These are phyloP conservation scores for Fusarium temperatum DNA, from an alignment of 2,329 filamentous ascomycete species.

Conservation along the genomic window DNA sequence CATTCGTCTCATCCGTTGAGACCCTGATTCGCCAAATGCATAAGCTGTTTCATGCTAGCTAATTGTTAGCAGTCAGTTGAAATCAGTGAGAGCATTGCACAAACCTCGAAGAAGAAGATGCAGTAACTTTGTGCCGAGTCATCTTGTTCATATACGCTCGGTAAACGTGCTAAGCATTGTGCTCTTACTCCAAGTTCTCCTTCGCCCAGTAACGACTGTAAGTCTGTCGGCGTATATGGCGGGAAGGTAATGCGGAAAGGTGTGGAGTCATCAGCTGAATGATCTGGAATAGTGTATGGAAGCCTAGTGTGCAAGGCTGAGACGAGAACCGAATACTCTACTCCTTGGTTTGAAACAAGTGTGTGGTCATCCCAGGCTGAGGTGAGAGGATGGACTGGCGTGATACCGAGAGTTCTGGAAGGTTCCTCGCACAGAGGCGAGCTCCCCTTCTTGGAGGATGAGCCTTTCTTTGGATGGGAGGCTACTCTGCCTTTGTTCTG, in stretches of 20 bases:
- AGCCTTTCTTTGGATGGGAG: constrained; percentile 60
- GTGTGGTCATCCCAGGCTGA: constrained; percentile 62
- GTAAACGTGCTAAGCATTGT: constrained; percentile 56
- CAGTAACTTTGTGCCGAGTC: constrained; percentile 54
- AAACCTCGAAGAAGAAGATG: constrained; percentile 64
- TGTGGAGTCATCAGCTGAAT: constrained; percentile 34
- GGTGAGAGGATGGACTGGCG: constrained; percentile 52
- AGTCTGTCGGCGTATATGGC: constrained; percentile 50
- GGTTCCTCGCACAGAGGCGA: constrained; percentile 37
- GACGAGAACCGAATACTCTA: constrained; percentile 53
- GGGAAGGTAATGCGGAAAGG: constrained; percentile 52
- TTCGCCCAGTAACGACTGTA: constrained; percentile 47
- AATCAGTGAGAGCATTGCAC: constrained; percentile 18
- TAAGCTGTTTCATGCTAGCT: constrained; percentile 57
- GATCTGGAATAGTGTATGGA: constrained; percentile 45
- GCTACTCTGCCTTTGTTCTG: constrained; percentile 64
- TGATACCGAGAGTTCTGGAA: constrained; percentile 41
- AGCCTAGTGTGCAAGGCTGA: constrained; percentile 57
- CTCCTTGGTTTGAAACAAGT: constrained; percentile 50
- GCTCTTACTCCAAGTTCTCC: constrained; percentile 54
- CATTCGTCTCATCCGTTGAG: constrained; percentile 48
- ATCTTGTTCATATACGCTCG: constrained; percentile 43
- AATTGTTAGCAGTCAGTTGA: constrained; percentile 17
- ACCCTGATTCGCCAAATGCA: constrained; percentile 50
- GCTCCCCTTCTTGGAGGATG: constrained; percentile 48